Evolutionary conservation across 805 yeast species (phyloP), one percentile per base, ranked within the genome.

Genomic region (Saturnispora silvae): DNA sequence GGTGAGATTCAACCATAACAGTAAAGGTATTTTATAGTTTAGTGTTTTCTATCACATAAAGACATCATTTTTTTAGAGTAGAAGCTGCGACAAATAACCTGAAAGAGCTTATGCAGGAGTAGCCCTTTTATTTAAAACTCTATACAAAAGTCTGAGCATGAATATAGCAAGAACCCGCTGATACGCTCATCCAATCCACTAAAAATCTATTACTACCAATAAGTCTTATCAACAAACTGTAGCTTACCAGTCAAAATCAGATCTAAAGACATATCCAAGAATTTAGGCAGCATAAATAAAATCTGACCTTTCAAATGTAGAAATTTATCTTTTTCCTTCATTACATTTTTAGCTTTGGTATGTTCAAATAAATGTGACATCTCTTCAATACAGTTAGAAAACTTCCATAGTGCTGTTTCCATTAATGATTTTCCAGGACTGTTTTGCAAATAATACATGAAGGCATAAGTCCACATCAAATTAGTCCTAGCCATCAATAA

Each of bases 401-500:
- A 36, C 2, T 47, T 34, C 35, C 45, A 44, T 25, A 51, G 57
- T 13, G 40, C 41, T 19, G 42, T 47, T 49, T 84, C 94, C 48
- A 85, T 73, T 5, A 83, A 68, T 26, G 67, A 64, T 8, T 78
- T 70, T 39, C 69, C 68, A 40, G 75, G 67, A 22, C 61, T 55
- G 13, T 39, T 33, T 28, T 65, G 67, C 24, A 85, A 62, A 53
- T 77, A 83, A 51, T 61, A 89, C 10, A 84, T 77, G 47, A 85
- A 71, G 2, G 84, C 86, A 58, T 83, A 87, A 0, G 96, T 75
- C 96, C 97, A 92, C 62, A 85, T 82, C 36, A 92, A 63, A 1
- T 84, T 73, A 30, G 75, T 73, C 41, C 97, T 65, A 6, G 94
- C 82, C 40, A 67, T 68, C 22, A 77, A 63, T 39, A 89, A 59